A percentile compares a stretch with the other conserved stretches of the same genome.
These are phyloP conservation scores for Casuarina cunninghamiana DNA, from an alignment of 306 rosid genomes.

Conservation along the genomic window DNA sequence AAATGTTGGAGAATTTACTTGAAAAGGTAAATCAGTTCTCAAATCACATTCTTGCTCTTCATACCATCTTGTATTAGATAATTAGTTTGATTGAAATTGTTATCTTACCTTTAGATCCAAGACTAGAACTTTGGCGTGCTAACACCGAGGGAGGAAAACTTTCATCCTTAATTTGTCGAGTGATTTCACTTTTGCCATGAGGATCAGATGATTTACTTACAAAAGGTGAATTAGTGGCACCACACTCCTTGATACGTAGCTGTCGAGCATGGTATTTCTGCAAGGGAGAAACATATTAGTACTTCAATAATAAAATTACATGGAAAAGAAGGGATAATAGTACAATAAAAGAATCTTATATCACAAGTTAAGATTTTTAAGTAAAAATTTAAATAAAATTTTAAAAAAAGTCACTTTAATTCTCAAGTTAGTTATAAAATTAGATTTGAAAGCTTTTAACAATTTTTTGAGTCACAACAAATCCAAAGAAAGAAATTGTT, in stretches of 20 bases:
- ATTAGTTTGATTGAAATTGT: slow-evolving; percentile 11
- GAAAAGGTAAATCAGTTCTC: no score
- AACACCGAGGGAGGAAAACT: not conserved
- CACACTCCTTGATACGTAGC: not conserved
- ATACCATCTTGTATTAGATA: not conserved
- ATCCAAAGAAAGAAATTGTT: no score
- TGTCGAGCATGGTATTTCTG: slow-evolving; percentile 37
- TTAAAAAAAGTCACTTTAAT: no score
- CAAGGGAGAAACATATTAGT: not conserved
- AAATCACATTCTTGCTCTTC: not conserved
- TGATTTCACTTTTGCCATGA: slow-evolving; percentile 5
- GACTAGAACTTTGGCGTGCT: not conserved
- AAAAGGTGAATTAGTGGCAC: slow-evolving; percentile 1
- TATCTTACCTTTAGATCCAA: slow-evolving; percentile 6
- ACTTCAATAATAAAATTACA: not conserved
- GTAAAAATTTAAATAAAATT: no score
- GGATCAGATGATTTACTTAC: not conserved
- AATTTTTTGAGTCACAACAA: no score
- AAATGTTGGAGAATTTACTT: no score
- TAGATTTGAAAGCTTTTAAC: no score
- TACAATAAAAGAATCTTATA: no score
- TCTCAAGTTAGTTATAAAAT: no score
- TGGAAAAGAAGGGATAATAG: not conserved
- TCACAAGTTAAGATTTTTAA: no score
- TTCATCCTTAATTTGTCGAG: not conserved